These are phyloP conservation scores for Blepharisma japonicum DNA, from an alignment of 73 alveolate genomes.

Conservation along the genomic window DNA sequence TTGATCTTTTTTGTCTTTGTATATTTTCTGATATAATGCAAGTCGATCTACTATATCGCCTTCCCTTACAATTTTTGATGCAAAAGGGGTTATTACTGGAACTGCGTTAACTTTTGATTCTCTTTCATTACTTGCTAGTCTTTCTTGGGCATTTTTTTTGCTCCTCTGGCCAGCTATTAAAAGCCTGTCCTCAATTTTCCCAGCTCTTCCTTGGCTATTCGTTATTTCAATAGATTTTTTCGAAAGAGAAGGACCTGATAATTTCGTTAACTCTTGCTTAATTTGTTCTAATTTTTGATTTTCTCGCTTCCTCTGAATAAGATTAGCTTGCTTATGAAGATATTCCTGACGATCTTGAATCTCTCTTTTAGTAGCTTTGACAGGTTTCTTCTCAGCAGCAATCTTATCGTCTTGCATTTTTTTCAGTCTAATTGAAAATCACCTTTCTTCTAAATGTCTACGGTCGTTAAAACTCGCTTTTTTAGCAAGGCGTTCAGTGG, in stretches of 20 bases:
- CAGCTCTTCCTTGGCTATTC: neutral
- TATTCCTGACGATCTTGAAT: neutral
- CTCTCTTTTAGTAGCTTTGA: neutral
- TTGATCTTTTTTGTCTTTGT: neutral
- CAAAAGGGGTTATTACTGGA: neutral
- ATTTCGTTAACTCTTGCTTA: neutral
- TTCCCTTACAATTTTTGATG: neutral
- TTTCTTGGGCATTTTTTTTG: neutral
- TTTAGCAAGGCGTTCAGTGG: neutral
- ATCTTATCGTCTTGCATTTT: too few species aligned
- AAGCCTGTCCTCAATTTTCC: slow-evolving; percentile 19
- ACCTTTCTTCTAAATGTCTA: neutral
- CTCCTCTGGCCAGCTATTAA: neutral
- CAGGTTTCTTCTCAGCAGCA: neutral
- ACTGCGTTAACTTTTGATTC: neutral
- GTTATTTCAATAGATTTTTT: neutral
- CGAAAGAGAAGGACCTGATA: neutral
- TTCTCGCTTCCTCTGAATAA: neutral
- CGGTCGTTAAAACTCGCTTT: neutral
- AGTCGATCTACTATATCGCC: neutral
- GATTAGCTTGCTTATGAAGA: slow-evolving; percentile 15
- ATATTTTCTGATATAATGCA: neutral
- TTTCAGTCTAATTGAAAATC: too few species aligned
- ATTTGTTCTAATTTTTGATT: neutral
- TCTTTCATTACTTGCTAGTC: neutral